Conservation (phyloP, 345 rosid species). For the Populus ilicifolia region DNA sequence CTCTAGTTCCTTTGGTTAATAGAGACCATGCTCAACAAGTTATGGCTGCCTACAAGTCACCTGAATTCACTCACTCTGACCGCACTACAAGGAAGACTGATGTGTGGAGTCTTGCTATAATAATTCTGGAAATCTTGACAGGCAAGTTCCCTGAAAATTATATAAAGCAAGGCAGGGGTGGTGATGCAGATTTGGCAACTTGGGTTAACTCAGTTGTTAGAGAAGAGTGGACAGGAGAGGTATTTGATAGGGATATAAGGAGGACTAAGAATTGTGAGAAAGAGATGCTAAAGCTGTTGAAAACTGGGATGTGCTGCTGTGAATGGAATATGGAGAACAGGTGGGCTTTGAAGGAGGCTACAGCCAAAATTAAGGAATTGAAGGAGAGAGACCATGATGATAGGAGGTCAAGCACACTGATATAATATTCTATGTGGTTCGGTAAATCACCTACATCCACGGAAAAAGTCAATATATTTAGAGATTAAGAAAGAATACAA, state of each 20-base stretch:
- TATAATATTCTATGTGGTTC: too few relatives aligned
- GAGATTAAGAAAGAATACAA: too few relatives aligned
- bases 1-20: slow-evolving; percentile 49
- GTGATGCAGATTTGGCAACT: slow-evolving; percentile 48
- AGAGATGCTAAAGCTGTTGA: slow-evolving; percentile 72
- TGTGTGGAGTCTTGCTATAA: slow-evolving; percentile 91
- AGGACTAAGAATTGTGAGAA: slow-evolving; percentile 58
- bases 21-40: slow-evolving; percentile 60
- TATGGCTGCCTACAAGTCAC: slow-evolving; percentile 80
- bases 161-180: slow-evolving; percentile 52
- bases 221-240: slow-evolving; percentile 82
- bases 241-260: slow-evolving; percentile 73
- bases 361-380: slow-evolving; percentile 51
- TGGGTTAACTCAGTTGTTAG: slow-evolving; percentile 80
- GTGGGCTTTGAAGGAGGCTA: slow-evolving; percentile 59
- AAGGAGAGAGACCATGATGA: slow-evolving; percentile 49
- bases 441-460: too few relatives aligned
- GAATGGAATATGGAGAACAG: slow-evolving; percentile 71
- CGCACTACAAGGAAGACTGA: slow-evolving; percentile 55
- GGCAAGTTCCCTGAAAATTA: slow-evolving; percentile 87
- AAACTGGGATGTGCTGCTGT: slow-evolving; percentile 81
- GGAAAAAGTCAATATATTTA: too few relatives aligned
- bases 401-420: too few relatives aligned
- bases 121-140: slow-evolving; percentile 65
- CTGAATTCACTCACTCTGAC: slow-evolving; percentile 53